Conservation (phyloP, 768 basidiomycete genomes). For the Harrya chromipes region DNA sequence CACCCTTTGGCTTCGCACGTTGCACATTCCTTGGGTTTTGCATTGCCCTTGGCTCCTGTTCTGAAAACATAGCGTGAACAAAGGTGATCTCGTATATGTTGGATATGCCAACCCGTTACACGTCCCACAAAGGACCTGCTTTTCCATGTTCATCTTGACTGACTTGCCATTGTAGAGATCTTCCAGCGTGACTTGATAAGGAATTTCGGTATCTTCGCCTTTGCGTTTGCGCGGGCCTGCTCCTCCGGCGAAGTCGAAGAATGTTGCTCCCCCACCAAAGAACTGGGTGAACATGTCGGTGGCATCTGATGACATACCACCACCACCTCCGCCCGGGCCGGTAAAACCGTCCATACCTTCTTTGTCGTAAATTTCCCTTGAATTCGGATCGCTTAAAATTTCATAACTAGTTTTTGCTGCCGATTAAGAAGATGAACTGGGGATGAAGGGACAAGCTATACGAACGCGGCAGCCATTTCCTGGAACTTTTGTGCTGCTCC, state of each 20-base stretch:
- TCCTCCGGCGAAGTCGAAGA: constrained; percentile 66
- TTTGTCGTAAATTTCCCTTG: constrained; percentile 68
- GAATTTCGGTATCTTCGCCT: constrained; percentile 71
- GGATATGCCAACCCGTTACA: constrained; percentile 69
- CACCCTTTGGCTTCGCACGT: constrained; percentile 83
- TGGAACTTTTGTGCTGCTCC: constrained; percentile 82
- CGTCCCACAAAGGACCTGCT: constrained; percentile 68
- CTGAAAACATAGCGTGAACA: constrained; percentile 37
- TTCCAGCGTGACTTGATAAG: constrained; percentile 84
- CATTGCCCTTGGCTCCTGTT: constrained; percentile 75
- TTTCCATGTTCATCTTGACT: constrained; percentile 86
- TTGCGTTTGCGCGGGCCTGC: constrained; percentile 45
- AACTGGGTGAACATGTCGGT: constrained; percentile 75
- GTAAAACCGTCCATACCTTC: constrained; percentile 69
- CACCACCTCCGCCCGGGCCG: constrained; percentile 43
- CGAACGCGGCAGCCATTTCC: constrained; percentile 84
- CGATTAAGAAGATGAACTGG: constrained; percentile 5
- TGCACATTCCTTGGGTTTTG: constrained; percentile 83
- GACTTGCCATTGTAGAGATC: constrained; percentile 91
- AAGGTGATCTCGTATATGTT: background rate
- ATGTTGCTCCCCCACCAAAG: constrained; percentile 56
- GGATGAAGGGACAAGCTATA: constrained; percentile 16
- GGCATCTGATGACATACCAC: constrained; percentile 46
- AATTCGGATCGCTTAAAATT: constrained; percentile 67
- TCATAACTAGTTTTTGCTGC: constrained; percentile 59